A percentile compares a stretch with the other conserved stretches of the same genome.
Evolutionary conservation across 2,329 filamentous ascomycete genomes (phyloP).

Genomic region (Colletotrichum agaves): DNA sequence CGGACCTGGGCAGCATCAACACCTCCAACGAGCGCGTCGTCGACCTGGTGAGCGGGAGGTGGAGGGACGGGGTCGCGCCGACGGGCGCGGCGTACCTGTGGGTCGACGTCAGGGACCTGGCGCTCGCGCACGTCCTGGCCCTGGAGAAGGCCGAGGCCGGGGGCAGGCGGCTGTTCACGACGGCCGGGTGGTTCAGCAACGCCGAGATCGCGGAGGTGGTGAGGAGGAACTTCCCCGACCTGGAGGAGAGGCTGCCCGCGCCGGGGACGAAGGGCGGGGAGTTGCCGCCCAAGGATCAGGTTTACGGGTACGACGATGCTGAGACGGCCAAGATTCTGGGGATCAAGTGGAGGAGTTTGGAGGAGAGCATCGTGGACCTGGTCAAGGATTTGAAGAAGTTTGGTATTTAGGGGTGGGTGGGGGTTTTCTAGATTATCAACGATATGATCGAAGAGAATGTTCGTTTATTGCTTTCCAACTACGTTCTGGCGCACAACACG

Average conservation of each 20-base stretch:
- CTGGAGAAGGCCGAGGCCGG: constrained; percentile 59
- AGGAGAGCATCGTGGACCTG: constrained; percentile 71
- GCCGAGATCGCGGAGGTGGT: constrained; percentile 56
- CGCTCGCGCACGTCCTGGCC: constrained; percentile 62
- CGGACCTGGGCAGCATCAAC: constrained; percentile 55
- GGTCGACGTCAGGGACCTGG: constrained; percentile 68
- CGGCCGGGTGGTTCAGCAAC: constrained; percentile 59
- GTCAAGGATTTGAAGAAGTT: constrained; percentile 51
- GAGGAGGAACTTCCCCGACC: constrained; percentile 61
- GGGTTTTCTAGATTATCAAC: too few species aligned
- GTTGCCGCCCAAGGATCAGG: constrained; percentile 49
- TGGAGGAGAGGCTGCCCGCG: constrained; percentile 58
- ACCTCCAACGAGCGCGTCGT: constrained; percentile 65
- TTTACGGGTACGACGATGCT: constrained; percentile 68
- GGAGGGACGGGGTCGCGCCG: constrained; percentile 56
- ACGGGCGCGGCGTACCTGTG: constrained; percentile 56
- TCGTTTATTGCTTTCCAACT: too few species aligned
- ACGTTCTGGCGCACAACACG: too few species aligned
- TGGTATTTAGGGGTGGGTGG: constrained; percentile 39
- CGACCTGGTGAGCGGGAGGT: constrained; percentile 60
- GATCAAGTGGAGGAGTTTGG: constrained; percentile 69
- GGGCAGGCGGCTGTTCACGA: constrained; percentile 63
- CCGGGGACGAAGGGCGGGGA: constrained; percentile 57
- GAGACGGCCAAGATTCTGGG: constrained; percentile 69
- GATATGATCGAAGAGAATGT: too few species aligned